These are phyloP conservation scores for Melastoma malabathricum DNA, from an alignment of 345 rosid species.

Conservation along the genomic window DNA sequence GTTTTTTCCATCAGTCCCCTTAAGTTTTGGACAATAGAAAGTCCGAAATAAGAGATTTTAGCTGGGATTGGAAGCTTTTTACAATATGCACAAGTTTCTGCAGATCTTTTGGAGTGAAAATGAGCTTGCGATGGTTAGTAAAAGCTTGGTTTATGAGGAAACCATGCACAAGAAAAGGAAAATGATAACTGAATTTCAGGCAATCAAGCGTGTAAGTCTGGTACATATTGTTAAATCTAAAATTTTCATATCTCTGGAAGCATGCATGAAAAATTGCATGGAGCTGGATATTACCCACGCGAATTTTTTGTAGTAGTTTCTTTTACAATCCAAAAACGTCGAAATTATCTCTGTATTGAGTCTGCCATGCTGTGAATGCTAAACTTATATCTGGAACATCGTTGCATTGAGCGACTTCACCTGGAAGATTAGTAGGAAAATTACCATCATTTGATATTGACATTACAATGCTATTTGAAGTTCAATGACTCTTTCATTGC, in stretches of 20 bases:
- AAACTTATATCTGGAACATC: too few species aligned
- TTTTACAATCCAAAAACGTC: too few species aligned
- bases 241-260: background rate
- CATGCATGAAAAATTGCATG: too few species aligned
- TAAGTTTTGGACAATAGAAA: too few species aligned
- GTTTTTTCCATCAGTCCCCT: too few species aligned
- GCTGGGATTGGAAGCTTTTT: background rate
- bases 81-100: constrained; percentile 3
- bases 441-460: background rate
- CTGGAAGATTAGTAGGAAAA: too few species aligned
- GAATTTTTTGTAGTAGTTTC: too few species aligned
- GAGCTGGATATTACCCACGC: too few species aligned
- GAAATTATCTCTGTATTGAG: too few species aligned
- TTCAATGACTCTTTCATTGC: background rate
- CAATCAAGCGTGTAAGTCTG: constrained; percentile 33
- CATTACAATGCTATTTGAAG: background rate
- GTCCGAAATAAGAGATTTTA: too few species aligned
- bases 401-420: too few species aligned
- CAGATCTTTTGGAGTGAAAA: constrained; percentile 67
- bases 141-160: constrained; percentile 53
- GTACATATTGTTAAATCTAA: background rate
- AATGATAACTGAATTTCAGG: constrained; percentile 37
- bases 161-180: constrained; percentile 43
- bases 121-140: constrained; percentile 57
- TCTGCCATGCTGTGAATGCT: too few species aligned